Base-by-base conservation (phyloP, 352 stramenopile species). In the Saprolegnia diclina region DNA sequence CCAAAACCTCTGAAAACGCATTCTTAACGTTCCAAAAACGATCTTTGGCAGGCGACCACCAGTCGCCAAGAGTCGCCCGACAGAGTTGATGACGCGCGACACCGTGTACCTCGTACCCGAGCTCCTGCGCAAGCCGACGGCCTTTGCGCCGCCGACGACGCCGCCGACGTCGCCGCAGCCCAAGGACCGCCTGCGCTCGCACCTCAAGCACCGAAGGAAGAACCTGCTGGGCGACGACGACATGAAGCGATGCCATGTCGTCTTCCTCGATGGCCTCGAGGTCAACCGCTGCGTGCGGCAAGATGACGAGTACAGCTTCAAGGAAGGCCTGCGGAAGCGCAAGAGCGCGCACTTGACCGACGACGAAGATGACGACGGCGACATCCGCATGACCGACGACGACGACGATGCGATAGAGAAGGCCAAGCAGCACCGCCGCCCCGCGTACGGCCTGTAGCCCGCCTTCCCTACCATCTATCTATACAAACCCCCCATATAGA, bases 111-210 rank as follows among this genome's bases (percentile, higher is more conserved):
- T 66, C 13, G n/a, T 55, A 16, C 57, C 38, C 6, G 57, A 66
- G 24, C 37, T 54, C 4, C 38, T 66, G 19, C 29, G 29, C 29
- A 35, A 35, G 29, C 29, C 29, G 29, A 35, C 29, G 7, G 53
- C 40, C 18, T 66, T 66, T 22, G 57, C 50, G 21, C 76, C 79
- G 0, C 78, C 85, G 10, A 86, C 73, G 56, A 93, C 85, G 59
- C 85, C 85, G 35, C 85, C 85, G 45, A 91, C 83, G 38, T 93
- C 85, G 18, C 85, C 85, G 11, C 85, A 93, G 73, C 85, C 85
- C 3, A 74, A 83, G 2, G 83, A 91, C 61, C 71, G 91, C 45
- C 66, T 93, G 40, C 77, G 83, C n/a, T 85, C 82, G 66, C 84
- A 92, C 65, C 59, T 91, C 21, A 74, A 79, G 42, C 46, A 83